A percentile compares a stretch with the other conserved stretches of the same genome.
phyloP scores from a whole-genome alignment of 2,329 filamentous ascomycete genomes.

The Cryphonectria nitschkei region DNA sequence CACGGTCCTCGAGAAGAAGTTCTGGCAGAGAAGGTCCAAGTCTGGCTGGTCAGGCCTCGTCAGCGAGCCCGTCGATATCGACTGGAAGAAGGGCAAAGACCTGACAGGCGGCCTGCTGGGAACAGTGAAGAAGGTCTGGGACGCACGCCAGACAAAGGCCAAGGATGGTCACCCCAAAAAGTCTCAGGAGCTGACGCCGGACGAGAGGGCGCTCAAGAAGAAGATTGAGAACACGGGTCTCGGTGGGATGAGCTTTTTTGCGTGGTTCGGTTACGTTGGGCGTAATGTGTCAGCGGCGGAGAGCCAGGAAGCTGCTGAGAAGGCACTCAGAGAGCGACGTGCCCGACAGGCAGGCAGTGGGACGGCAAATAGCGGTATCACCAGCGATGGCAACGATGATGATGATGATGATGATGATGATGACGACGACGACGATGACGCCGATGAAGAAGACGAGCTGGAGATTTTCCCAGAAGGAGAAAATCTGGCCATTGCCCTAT shows the following conservation, averaged over 20 bases:
- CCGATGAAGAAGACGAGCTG: conserved; percentile 66
- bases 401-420: conserved; percentile 60
- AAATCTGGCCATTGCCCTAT: conserved; percentile 76
- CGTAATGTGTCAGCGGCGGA: conserved; percentile 73
- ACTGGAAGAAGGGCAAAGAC: conserved; percentile 87
- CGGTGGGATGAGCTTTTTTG: conserved; percentile 79
- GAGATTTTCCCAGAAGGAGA: conserved; percentile 91
- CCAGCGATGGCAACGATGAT: conserved; percentile 55
- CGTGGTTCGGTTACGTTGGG: conserved; percentile 82
- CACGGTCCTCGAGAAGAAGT: conserved; percentile 82
- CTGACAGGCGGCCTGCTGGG: conserved; percentile 79
- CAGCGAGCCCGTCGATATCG: conserved; percentile 84
- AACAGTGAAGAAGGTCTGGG: conserved; percentile 70
- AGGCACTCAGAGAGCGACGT: conserved; percentile 57
- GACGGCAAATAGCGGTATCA: conserved; percentile 39
- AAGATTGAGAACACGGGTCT: conserved; percentile 65
- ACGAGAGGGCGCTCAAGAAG: conserved; percentile 55
- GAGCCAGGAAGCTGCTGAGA: conserved; percentile 62
- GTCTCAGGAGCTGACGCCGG: conserved; percentile 45
- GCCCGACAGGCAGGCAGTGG: conserved; percentile 56
- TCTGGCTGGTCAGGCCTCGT: conserved; percentile 77
- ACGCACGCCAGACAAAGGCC: conserved; percentile 55
- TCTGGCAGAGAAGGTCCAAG: conserved; percentile 76
- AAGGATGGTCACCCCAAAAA: conserved; percentile 41
- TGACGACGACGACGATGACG: conserved; percentile 48